Percentiles rank a stretch among this genome's conserved stretches.
Conservation (phyloP, 2,329 filamentous ascomycete genomes). For the Aschersonia sp. region DNA sequence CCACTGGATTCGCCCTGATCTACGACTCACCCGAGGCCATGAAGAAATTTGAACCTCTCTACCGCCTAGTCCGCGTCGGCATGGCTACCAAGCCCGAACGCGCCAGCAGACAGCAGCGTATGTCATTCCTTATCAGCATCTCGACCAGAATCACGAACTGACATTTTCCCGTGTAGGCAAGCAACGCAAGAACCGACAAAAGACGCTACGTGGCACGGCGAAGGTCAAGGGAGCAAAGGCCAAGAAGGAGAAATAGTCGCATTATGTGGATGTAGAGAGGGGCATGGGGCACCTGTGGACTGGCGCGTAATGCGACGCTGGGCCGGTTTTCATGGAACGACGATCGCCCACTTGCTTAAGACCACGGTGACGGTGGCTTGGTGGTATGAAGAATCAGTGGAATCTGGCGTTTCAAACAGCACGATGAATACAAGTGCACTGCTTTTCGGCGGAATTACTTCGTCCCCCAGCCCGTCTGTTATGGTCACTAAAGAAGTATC, state of each 20-base stretch:
- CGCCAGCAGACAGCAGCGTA: constrained; percentile 97
- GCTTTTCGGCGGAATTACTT: too few relatives aligned
- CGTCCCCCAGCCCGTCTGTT: too few relatives aligned
- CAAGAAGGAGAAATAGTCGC: constrained; percentile 82
- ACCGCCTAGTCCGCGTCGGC: constrained; percentile 90
- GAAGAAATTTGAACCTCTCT: constrained; percentile 99
- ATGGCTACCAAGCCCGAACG: constrained; percentile 91
- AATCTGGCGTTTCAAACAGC: too few relatives aligned
- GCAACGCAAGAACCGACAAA: constrained; percentile 99
- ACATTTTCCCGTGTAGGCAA: constrained; percentile 55
- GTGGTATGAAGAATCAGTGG: too few relatives aligned
- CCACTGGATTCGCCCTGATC: constrained; percentile 94
- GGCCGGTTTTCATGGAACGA: neutral
- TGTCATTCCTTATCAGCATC: constrained; percentile 26
- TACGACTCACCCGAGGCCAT: constrained; percentile 97
- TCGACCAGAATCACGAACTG: too few relatives aligned
- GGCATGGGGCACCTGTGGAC: constrained; percentile 13
- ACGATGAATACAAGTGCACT: too few relatives aligned
- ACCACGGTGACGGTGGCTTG: too few relatives aligned
- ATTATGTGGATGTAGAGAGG: constrained; percentile 17
- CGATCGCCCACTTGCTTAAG: too few relatives aligned
- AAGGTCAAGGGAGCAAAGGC: constrained; percentile 93
- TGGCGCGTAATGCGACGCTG: constrained; percentile 10
- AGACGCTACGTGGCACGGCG: constrained; percentile 94
- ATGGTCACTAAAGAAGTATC: too few relatives aligned